Percentiles rank a stretch among this genome's conserved stretches.
Evolutionary conservation across 2,329 filamentous ascomycete genomes (phyloP).

Genomic region (Venturia effusa): DNA sequence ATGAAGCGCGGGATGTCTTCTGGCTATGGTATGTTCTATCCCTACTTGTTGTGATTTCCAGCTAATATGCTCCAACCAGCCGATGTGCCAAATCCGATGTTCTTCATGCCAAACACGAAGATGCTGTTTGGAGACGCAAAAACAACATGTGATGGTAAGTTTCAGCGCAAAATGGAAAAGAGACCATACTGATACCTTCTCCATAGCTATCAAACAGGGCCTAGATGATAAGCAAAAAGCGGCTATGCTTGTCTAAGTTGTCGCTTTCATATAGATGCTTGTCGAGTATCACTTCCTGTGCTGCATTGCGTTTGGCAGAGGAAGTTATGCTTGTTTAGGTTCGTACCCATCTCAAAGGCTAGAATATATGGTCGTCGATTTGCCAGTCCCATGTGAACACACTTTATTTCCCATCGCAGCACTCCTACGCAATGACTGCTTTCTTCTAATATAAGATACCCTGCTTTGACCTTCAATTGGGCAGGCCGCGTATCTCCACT

Average conservation of each 20-base stretch:
- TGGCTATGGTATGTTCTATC: slow-evolving; percentile 57
- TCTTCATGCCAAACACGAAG: slow-evolving; percentile 78
- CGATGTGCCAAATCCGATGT: slow-evolving; percentile 88
- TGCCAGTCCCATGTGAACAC: too few species aligned
- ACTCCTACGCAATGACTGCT: too few species aligned
- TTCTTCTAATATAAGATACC: too few species aligned
- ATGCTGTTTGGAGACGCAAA: slow-evolving; percentile 92
- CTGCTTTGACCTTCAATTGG: not conserved
- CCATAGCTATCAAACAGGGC: slow-evolving; percentile 8
- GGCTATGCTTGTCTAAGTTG: slow-evolving; percentile 8
- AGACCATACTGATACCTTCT: not conserved
- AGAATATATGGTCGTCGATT: too few species aligned
- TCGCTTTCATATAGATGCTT: too few species aligned
- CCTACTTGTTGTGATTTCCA: slow-evolving; percentile 6
- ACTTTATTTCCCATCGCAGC: too few species aligned
- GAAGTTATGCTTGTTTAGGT: slow-evolving; percentile 9
- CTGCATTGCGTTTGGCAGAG: too few species aligned
- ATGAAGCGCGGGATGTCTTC: slow-evolving; percentile 90
- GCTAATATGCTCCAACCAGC: slow-evolving; percentile 35
- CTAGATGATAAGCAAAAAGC: slow-evolving; percentile 11
- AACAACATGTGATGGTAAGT: slow-evolving; percentile 58
- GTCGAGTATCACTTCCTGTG: too few species aligned
- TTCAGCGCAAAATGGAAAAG: not conserved
- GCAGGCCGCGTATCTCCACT: not conserved
- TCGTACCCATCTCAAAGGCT: not conserved